phyloP scores from a whole-genome alignment of 179 eudicot species.

The Silene coronaria region DNA sequence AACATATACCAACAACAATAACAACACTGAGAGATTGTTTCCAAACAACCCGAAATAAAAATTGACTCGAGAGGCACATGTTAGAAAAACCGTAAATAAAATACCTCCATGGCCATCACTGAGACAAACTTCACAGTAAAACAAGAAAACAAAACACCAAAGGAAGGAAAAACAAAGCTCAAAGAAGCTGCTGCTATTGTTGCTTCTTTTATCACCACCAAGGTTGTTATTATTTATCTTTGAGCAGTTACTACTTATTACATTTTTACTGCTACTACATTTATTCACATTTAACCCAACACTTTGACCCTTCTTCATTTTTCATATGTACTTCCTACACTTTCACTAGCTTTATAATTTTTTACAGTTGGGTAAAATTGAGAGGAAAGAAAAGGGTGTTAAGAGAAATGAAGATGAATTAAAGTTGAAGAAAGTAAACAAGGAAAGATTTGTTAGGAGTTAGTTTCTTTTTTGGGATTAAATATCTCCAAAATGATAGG shows the following conservation, averaged over 20 bases:
- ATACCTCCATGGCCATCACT: slow-evolving; percentile 68
- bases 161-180: slow-evolving; percentile 50
- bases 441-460: slow-evolving; percentile 5
- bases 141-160: slow-evolving; percentile 59
- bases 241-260: neutral
- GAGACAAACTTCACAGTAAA: slow-evolving; percentile 56
- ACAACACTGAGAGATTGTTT: neutral
- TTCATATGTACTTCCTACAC: slow-evolving; percentile 28
- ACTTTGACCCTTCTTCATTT: slow-evolving; percentile 45
- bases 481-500: slow-evolving; percentile 21
- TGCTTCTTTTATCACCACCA: slow-evolving; percentile 16
- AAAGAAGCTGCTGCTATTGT: slow-evolving; percentile 27
- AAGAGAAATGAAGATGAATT: neutral
- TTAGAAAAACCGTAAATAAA: neutral
- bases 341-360: neutral
- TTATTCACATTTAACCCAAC: slow-evolving; percentile 19
- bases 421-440: neutral
- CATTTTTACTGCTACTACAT: slow-evolving; percentile 11
- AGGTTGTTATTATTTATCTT: neutral
- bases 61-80: neutral
- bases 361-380: slow-evolving; percentile 3
- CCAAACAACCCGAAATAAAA: neutral
- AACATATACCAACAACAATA: neutral
- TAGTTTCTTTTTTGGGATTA: neutral
- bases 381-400: neutral